Evolutionary conservation across 352 stramenopile species (phyloP), one percentile per base, ranked within the genome.

Genomic region (Phytopythium mirpurense): DNA sequence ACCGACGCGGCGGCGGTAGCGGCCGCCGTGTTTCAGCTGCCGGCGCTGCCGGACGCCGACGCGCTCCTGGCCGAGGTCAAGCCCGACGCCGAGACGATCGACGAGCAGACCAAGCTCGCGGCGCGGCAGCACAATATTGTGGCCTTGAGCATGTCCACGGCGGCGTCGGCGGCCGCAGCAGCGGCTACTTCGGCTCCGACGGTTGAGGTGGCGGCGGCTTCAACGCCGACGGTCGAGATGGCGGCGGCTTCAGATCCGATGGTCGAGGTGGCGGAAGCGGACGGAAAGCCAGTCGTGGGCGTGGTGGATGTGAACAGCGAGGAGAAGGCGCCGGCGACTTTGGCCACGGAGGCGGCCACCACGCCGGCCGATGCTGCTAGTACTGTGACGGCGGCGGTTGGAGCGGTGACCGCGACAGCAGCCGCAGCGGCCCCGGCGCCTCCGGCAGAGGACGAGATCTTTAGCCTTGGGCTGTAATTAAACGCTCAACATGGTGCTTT

Each of bases 381-480:
- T 8, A 26, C 18, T 7, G 37, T 32, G 29, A 9, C 18, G 5
- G 37, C 24, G 4, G 40, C 40, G 19, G 40, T 10, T 16, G 7
- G 11, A 16, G 18, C 3, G 4, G n/a, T 12, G 7, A 29, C 40
- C 11, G 31, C 40, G 40, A 31, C 19, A 32, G 9, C 19, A 12
- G 24, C 16, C 11, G 53, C 43, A 16, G 49, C 43, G 19, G 46
- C 14, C 3, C 23, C 31, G 3, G 52, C 55, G 26, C 19, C 43
- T 43, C 11, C 61, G 10, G 68, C 45, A 8, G 77, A 87, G 34
- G 79, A 90, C 48, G 83, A 90, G 63, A 90, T 93, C 47, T 93
- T 93, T 54, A 88, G 79, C 38, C 67, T 93, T 37, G 79, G 78
- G 0, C 59, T 93, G 59, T 93, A 80, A 73, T 68, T 52, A 35